These are phyloP conservation scores for Mycena leptocephala DNA, from an alignment of 768 basidiomycete species.

Conservation along the genomic window DNA sequence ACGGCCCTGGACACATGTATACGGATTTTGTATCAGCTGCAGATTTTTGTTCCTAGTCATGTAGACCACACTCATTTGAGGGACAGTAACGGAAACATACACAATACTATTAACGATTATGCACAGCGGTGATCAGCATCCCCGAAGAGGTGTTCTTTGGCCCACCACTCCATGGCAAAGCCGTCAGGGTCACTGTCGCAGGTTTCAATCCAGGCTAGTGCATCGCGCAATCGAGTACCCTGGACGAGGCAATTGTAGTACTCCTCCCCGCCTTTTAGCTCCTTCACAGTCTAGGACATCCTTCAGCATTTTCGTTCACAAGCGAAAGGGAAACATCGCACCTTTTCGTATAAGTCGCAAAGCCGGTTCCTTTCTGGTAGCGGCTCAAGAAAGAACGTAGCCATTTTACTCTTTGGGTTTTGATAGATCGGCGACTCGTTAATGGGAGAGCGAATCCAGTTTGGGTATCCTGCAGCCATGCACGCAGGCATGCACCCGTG, in stretches of 20 bases:
- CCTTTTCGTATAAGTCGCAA: constrained; percentile 17
- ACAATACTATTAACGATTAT: too few relatives aligned
- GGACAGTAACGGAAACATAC: too few relatives aligned
- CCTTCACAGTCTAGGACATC: constrained; percentile 1
- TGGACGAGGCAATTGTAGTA: constrained; percentile 17
- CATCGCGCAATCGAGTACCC: constrained; percentile 18
- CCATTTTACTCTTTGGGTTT: not conserved
- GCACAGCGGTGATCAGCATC: too few relatives aligned
- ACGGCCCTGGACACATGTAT: too few relatives aligned
- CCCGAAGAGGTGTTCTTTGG: constrained; percentile 3
- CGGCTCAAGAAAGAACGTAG: not conserved
- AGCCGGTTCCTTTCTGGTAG: constrained; percentile 1
- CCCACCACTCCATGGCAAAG: not conserved
- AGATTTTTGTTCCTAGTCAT: too few relatives aligned
- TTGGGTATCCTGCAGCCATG: constrained; percentile 7
- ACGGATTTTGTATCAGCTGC: too few relatives aligned
- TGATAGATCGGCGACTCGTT: not conserved
- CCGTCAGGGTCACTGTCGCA: not conserved
- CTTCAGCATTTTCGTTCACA: not conserved
- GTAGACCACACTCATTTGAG: too few relatives aligned
- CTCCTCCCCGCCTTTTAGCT: constrained; percentile 9
- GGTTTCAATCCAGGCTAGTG: constrained; percentile 18
- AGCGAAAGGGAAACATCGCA: not conserved
- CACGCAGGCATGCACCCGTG: constrained; percentile 11
- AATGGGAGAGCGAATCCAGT: constrained; percentile 5